Conservation (phyloP, 2,329 filamentous ascomycete genomes). For the Fusarium solani-melongenae region DNA sequence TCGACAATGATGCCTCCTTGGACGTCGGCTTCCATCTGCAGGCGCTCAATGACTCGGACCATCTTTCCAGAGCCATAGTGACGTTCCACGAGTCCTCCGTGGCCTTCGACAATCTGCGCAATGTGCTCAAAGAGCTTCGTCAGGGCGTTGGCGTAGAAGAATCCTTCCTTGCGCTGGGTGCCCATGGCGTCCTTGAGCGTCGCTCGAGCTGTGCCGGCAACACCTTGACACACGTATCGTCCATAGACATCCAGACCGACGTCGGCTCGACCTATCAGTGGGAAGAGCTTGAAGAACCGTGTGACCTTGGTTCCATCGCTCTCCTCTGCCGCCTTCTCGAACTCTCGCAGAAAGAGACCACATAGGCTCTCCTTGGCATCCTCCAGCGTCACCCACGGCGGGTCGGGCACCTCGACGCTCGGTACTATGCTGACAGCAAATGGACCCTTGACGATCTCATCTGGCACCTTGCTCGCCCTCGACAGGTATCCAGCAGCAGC, state of each 20-base stretch:
- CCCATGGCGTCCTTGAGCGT: slow-evolving; percentile 79
- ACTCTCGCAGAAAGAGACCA: slow-evolving; percentile 90
- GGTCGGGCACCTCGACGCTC: slow-evolving; percentile 93
- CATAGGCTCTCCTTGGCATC: slow-evolving; percentile 90
- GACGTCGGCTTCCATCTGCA: slow-evolving; percentile 95
- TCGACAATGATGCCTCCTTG: slow-evolving; percentile 96
- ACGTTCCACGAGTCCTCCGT: slow-evolving; percentile 89
- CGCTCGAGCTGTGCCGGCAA: slow-evolving; percentile 82
- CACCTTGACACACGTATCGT: slow-evolving; percentile 93
- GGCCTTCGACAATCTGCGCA: slow-evolving; percentile 93
- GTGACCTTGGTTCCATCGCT: slow-evolving; percentile 92
- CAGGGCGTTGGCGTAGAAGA: slow-evolving; percentile 91
- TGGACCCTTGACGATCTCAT: slow-evolving; percentile 80
- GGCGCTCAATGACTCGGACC: slow-evolving; percentile 89
- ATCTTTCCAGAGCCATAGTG: slow-evolving; percentile 96
- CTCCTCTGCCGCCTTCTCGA: slow-evolving; percentile 89
- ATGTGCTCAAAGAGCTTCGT: slow-evolving; percentile 98
- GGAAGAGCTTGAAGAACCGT: slow-evolving; percentile 97
- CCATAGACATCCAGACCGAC: slow-evolving; percentile 96
- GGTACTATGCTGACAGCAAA: slow-evolving; percentile 95
- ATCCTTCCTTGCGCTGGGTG: slow-evolving; percentile 71
- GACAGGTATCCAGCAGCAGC: slow-evolving; percentile 91
- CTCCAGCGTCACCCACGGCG: slow-evolving; percentile 87
- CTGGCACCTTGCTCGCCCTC: slow-evolving; percentile 83
- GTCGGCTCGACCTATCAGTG: slow-evolving; percentile 88